Evolutionary conservation across 2,329 filamentous ascomycete species (phyloP).

Genomic region (Scolecobasidium constrictum): DNA sequence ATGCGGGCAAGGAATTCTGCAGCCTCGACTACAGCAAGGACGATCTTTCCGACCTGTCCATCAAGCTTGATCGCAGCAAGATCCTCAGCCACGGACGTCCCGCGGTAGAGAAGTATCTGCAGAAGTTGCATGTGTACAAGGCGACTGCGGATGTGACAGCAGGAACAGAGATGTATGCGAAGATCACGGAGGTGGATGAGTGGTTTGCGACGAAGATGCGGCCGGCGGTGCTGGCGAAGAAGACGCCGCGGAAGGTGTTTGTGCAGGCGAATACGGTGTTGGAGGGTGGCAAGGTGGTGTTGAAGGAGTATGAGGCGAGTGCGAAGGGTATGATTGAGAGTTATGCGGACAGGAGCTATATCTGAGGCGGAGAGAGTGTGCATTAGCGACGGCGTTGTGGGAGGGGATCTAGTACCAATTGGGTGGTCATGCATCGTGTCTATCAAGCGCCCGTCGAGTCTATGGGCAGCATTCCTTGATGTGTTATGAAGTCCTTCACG

Average conservation of each 20-base stretch:
- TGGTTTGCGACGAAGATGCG: slow-evolving; percentile 78
- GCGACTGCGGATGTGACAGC: slow-evolving; percentile 71
- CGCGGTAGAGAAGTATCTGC: slow-evolving; percentile 75
- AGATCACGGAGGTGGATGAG: slow-evolving; percentile 73
- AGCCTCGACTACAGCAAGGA: slow-evolving; percentile 64
- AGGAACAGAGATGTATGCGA: slow-evolving; percentile 69
- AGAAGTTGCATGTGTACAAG: slow-evolving; percentile 90
- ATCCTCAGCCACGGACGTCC: slow-evolving; percentile 74
- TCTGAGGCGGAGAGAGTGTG: slow-evolving; percentile 8
- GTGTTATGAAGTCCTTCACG: too few relatives aligned
- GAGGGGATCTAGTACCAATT: too few relatives aligned
- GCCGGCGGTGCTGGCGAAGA: slow-evolving; percentile 62
- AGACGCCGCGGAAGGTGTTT: slow-evolving; percentile 81
- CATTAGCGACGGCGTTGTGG: too few relatives aligned
- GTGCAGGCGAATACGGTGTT: slow-evolving; percentile 86
- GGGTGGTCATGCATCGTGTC: too few relatives aligned
- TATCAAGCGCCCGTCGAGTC: too few relatives aligned
- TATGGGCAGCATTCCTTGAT: too few relatives aligned
- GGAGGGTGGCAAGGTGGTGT: slow-evolving; percentile 47
- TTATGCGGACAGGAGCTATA: slow-evolving; percentile 26
- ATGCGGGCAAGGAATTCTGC: slow-evolving; percentile 79
- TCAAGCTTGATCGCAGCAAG: slow-evolving; percentile 74
- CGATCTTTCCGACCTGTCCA: slow-evolving; percentile 69
- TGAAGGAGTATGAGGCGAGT: slow-evolving; percentile 80
- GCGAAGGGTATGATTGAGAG: slow-evolving; percentile 75